Evolutionary conservation across 2,329 filamentous ascomycete genomes (phyloP), one percentile per base, ranked within the genome.

Genomic region (Aureobasidium sp.): DNA sequence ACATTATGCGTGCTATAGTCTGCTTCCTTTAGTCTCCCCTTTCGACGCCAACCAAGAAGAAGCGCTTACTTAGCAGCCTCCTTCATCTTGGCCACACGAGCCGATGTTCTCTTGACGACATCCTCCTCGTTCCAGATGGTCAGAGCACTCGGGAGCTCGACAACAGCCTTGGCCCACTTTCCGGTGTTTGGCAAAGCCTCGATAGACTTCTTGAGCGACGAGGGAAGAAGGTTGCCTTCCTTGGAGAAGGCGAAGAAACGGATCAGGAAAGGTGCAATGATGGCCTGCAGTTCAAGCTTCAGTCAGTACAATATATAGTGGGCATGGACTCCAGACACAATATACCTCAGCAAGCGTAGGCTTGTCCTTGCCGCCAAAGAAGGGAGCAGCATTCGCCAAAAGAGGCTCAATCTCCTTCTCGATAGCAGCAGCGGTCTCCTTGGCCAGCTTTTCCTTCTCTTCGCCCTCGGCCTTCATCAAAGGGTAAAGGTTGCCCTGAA

Each of bases 361-460:
- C 70, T 74, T 72, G n/a, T 71, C 67, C 56, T 73, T 77, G 0
- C 78, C 78, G 0, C 75, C 76, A 63, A 80, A 80, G 67, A 78
- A 80, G 0, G 78, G 78, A 6, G 47, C 64, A 7, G 76, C 76
- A 56, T 77, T 73, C 12, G 72, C 70, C 29, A 95, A 76, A 41
- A 90, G 74, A 1, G 88, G 88, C 74, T 92, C 90, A 61, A 94
- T 76, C 68, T 93, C 88, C 75, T 87, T 90, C 59, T 79, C 78
- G 1, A 89, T 74, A 1, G 77, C 78, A 1, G 77, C 78, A 3
- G 87, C 76, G n/a, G 84, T 75, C 9, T 81, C 80, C 25, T 81
- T 74, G 0, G 73, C 77, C 3, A 81, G 70, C 2, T 75, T 75
- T 1, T 81, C 77, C 5, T 79, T 77, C 51, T 85, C 85, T 1